Evolutionary conservation across 2,329 filamentous ascomycete species (phyloP).

Genomic region (Exophiala sp.): DNA sequence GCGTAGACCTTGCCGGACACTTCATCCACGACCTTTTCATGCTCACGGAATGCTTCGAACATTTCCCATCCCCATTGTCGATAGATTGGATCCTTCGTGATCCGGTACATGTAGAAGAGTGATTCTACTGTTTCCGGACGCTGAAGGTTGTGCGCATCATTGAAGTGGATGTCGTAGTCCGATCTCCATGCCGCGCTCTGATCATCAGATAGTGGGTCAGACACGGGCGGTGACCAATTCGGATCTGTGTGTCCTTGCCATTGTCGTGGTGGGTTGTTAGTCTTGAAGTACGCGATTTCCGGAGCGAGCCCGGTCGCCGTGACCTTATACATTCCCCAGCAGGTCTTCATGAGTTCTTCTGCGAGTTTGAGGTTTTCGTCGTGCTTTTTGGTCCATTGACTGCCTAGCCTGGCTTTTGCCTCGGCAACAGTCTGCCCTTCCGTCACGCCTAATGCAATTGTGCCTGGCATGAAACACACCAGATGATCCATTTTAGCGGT

Average conservation of each 20-base stretch:
- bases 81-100: slow-evolving; percentile 85
- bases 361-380: slow-evolving; percentile 86
- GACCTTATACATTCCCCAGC: slow-evolving; percentile 94
- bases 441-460: slow-evolving; percentile 84
- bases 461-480: slow-evolving; percentile 95
- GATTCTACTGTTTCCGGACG: slow-evolving; percentile 95
- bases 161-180: slow-evolving; percentile 75
- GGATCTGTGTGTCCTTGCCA: slow-evolving; percentile 23
- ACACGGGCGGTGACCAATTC: slow-evolving; percentile 53
- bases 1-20: slow-evolving; percentile 33
- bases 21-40: slow-evolving; percentile 74
- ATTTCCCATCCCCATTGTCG: slow-evolving; percentile 98
- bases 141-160: slow-evolving; percentile 90
- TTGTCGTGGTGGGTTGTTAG: slow-evolving; percentile 62
- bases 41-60: slow-evolving; percentile 85
- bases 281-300: slow-evolving; percentile 88
- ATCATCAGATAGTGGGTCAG: slow-evolving; percentile 38
- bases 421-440: slow-evolving; percentile 71
- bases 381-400: slow-evolving; percentile 68
- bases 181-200: slow-evolving; percentile 65
- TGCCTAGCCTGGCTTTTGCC: slow-evolving; percentile 54
- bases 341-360: slow-evolving; percentile 89
- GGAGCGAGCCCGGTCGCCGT: slow-evolving; percentile 88
- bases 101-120: slow-evolving; percentile 97
- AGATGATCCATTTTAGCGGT: slow-evolving; percentile 96